These are phyloP conservation scores for Trichoderma afroharzianum DNA, from an alignment of 2,329 filamentous ascomycete genomes.

Conservation along the genomic window DNA sequence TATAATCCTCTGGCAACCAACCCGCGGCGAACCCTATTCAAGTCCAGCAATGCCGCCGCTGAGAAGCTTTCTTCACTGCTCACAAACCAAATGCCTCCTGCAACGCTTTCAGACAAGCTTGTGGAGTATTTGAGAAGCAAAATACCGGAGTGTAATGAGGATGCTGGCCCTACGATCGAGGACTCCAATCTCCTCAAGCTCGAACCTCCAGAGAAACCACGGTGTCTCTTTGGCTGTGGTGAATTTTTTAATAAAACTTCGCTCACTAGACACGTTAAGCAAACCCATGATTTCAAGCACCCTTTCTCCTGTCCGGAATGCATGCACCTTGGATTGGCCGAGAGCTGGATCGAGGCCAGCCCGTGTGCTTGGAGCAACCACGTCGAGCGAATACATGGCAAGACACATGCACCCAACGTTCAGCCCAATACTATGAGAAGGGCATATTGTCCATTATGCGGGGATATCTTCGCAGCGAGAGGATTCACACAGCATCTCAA, in stretches of 20 bases:
- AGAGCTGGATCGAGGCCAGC: background rate
- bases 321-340: background rate
- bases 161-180: background rate
- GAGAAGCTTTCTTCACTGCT: background rate
- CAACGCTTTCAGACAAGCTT: background rate
- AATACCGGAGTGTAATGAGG: background rate
- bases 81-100: background rate
- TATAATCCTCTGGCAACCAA: background rate
- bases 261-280: background rate
- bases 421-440: background rate
- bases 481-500: background rate
- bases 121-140: background rate
- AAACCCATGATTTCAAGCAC: background rate
- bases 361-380: background rate
- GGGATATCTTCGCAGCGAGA: background rate
- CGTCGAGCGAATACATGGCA: background rate
- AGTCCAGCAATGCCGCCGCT: background rate
- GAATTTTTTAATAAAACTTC: background rate
- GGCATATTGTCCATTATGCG: background rate
- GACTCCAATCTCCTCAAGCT: background rate
- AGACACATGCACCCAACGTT: background rate
- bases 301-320: background rate
- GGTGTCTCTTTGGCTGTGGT: background rate
- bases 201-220: background rate
- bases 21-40: background rate